Base-by-base conservation (phyloP, 140 eudicot genomes). In the Ambrosia hybrid region DNA sequence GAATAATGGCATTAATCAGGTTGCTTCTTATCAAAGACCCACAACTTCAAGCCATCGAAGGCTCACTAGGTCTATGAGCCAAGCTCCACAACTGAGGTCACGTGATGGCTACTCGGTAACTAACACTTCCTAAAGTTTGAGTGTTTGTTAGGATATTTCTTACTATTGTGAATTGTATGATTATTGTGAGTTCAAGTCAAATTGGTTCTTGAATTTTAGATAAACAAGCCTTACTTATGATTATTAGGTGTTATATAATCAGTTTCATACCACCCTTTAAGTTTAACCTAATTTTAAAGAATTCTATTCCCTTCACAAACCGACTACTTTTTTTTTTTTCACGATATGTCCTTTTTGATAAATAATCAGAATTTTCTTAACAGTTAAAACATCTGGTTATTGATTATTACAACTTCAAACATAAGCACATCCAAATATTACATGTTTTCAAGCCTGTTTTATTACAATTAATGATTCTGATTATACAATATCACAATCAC, bases 21-120 rank as follows among this genome's bases (percentile, higher is more conserved):
- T 70, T 55, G 73, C 86, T 63, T 61, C 74, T 41, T 74, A 73
- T 53, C 78, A 76, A 73, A 85, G 85, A 63, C 75, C 82, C 62
- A 66, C 83, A 72, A 72, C 83, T 75, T 82, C 83, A 68, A 81
- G 75, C 66, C 83, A 75, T 72, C 91, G 91, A 58, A 78, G 80
- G 63, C 72, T 84, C 55, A 80, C 80, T 52, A 87, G 91, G 73
- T 85, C 97, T 53, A 68, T 57, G 72, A 89, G 95, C 85, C 96
- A 89, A 76, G 82, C 80, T 55, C 93, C 88, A 80, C 76, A 79
- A 45, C 75, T 81, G 56, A 74, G 81, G 76, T 78, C 90, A 65
- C 86, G 77, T 52, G 91, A 93, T 85, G 97, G 68, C 72, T 90
- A 87, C 83, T 87, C 95, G 79, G 97, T 93, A 87, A 78, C 76